Conservation (phyloP, 202 grass and related monocot genomes). For the Miscanthus sacchariflorus region DNA sequence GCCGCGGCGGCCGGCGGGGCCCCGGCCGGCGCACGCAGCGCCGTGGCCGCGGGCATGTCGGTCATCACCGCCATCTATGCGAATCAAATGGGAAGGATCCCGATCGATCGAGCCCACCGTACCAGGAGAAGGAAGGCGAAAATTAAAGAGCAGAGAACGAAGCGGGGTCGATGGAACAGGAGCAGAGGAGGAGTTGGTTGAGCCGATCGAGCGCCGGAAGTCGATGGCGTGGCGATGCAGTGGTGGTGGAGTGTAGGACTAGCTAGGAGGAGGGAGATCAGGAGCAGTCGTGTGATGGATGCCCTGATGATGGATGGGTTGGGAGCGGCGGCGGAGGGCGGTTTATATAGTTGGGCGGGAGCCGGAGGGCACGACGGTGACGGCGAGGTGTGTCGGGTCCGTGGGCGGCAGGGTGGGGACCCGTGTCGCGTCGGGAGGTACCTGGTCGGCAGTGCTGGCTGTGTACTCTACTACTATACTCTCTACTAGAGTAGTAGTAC, state of each 20-base stretch:
- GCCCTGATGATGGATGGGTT: background rate
- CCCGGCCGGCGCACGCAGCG: constrained; percentile 34
- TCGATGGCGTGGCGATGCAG: background rate
- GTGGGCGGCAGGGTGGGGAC: constrained; percentile 57
- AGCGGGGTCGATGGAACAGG: background rate
- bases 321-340: constrained; percentile 6
- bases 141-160: background rate
- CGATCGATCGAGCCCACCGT: too few species aligned
- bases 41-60: constrained; percentile 49
- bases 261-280: background rate
- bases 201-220: background rate
- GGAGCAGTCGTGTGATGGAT: background rate
- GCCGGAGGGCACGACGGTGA: constrained; percentile 46
- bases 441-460: too few species aligned
- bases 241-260: background rate
- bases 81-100: too few species aligned
- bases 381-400: constrained; percentile 53
- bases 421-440: constrained; percentile 61
- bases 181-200: constrained; percentile 9
- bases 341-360: constrained; percentile 59
- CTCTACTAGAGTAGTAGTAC: too few species aligned
- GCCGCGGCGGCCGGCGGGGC: background rate
- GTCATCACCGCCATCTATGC: constrained; percentile 56
- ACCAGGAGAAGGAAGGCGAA: too few species aligned
- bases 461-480: too few species aligned